Base-by-base conservation (phyloP, 768 basidiomycete species). In the Russula earlei region DNA sequence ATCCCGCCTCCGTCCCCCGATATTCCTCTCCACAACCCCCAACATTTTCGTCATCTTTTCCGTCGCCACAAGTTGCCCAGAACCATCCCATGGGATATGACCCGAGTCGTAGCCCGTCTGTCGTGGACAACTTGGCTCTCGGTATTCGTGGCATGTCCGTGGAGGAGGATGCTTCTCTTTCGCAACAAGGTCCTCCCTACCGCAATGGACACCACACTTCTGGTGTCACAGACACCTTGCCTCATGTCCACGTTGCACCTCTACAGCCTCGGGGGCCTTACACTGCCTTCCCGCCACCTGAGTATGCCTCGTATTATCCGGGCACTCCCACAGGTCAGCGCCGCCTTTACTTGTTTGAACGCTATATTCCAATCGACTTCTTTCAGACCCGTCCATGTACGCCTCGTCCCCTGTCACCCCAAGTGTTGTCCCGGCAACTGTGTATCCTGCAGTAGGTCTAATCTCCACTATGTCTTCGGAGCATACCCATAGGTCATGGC, bases 81-180 rank as follows among this genome's bases (percentile, higher is more conserved):
- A 62, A 56, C 41, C 62, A 64, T 31, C 63, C 57, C 14, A 60
- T 61, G 31, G 52, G 51, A 20, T 71, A 73, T 52, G 78, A 78
- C 59, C 64, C 72, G 33, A 55, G 66, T 19, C 71, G 73, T 58
- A 66, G 71, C 17, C 64, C 75, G 14, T 66, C 74, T 34, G 64
- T 70, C 43, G 75, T 73, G 17, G 81, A 79, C 46, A 76, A 74
- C 52, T 71, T 85, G 33, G 70, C 81, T 14, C 67, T 78, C 31
- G 75, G 80, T 4, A 68, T 86, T 46, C 78, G 84, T 56, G 82
- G 82, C 14, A 81, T 82, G 78, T 73, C 68, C 7, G 79, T 81
- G 19, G 81, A 79, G 62, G 81, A 82, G 41, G 81, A 81, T 52
- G 72, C 71, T 49, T 64, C 67, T 52, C 64, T 67, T 40, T 61